These are phyloP conservation scores for Salix viminalis DNA, from an alignment of 345 rosid species.

Conservation along the genomic window DNA sequence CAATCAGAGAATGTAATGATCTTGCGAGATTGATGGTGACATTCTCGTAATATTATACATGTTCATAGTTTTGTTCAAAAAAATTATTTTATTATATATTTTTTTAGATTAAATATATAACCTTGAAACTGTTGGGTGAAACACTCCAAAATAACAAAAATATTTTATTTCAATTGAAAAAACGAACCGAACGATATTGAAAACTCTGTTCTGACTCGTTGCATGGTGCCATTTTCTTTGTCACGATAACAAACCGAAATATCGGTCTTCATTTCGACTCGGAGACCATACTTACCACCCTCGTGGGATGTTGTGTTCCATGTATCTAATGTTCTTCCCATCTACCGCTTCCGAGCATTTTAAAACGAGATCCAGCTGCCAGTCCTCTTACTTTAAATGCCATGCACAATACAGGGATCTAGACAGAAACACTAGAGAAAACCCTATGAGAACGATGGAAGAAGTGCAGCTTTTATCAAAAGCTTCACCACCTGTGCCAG, in stretches of 20 bases:
- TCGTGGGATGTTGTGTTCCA: neutral
- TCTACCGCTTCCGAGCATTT: conserved; percentile 12
- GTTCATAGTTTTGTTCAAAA: too few species aligned
- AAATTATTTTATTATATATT: too few species aligned
- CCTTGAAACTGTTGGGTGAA: too few species aligned
- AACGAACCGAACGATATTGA: too few species aligned
- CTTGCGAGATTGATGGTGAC: too few species aligned
- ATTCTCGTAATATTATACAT: too few species aligned
- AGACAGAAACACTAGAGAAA: neutral
- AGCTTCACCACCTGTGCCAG: neutral
- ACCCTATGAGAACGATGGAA: conserved; percentile 1
- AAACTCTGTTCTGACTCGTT: too few species aligned
- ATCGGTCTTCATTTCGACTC: neutral
- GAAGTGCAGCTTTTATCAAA: conserved; percentile 7
- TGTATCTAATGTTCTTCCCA: conserved; percentile 23
- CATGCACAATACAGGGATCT: neutral
- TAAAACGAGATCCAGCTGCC: too few species aligned
- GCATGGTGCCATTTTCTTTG: neutral
- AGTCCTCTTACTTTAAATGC: neutral
- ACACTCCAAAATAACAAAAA: too few species aligned
- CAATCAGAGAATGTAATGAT: too few species aligned
- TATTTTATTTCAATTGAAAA: too few species aligned
- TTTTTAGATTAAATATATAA: too few species aligned
- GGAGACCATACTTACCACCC: conserved; percentile 15
- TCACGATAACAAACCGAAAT: neutral